Evolutionary conservation across 2,329 filamentous ascomycete genomes (phyloP), one percentile per base, ranked within the genome.

Genomic region (Xylariaceae sp.): DNA sequence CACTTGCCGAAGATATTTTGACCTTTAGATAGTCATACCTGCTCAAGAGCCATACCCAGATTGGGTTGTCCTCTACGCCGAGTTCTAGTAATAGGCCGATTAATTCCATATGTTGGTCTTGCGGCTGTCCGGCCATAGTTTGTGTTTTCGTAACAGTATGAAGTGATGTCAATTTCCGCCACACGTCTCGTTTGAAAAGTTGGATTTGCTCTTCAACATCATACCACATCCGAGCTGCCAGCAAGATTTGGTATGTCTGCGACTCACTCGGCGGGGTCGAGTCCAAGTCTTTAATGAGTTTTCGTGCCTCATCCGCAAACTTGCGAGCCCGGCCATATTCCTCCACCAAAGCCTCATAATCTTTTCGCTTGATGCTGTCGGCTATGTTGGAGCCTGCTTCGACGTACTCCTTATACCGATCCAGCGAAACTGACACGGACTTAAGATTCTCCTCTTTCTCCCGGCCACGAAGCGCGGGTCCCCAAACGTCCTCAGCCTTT

Each of bases 401-500:
- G 62, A 97, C 89, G 47, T 95, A 86, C 32, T 89, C 88, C 57
- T 87, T 89, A 71, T 95, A 90, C 59, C 86, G 86, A 59, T 95
- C 89, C 46, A 99, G 81, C 14, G 89, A 87, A 7, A 83, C 82
- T 20, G 92, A 81, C 7, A 97, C 85, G 0, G 85, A 82, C 72
- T 93, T 96, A 52, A 99, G 79, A 59, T 88, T 88, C 69, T 93
- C 90, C 68, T 98, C 95, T 69, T 93, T 92, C 66, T 98, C 93
- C 23, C 91, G 86, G 2, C 95, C 95, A 47, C 92, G 91, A 40
- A 99, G 75, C 1, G 95, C 93, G 2, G 95, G 95, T 0, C 95
- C 95, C 93, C 96, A 99, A 7, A 99, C 90, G 68, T 99, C 95
- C 73, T 98, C 92, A 0, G 93, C 95, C 73, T 97, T 97, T 58